These are phyloP conservation scores for Cercis canadensis DNA, from an alignment of 306 rosid genomes.

Conservation along the genomic window DNA sequence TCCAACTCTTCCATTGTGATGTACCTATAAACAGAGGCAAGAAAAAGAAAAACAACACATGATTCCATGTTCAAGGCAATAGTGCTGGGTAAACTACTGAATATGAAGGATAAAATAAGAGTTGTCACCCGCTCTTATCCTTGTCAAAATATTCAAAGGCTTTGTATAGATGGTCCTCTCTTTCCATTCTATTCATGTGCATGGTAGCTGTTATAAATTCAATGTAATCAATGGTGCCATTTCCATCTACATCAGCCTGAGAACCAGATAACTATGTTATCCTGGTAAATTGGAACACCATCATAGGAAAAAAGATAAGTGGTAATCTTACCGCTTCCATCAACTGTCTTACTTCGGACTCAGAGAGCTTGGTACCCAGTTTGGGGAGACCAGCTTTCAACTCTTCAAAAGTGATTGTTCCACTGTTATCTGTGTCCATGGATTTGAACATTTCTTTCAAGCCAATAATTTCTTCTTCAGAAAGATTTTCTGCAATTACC, in stretches of 20 bases:
- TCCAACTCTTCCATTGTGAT: slow-evolving; percentile 91
- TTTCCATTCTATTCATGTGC: slow-evolving; percentile 96
- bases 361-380: slow-evolving; percentile 90
- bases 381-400: slow-evolving; percentile 95
- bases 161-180: slow-evolving; percentile 87
- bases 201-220: slow-evolving; percentile 96
- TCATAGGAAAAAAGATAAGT: slow-evolving; percentile 31
- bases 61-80: not conserved
- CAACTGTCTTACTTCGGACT: slow-evolving; percentile 91
- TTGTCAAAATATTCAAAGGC: slow-evolving; percentile 93
- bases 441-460: slow-evolving; percentile 98
- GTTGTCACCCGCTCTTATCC: slow-evolving; percentile 95
- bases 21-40: slow-evolving; percentile 56
- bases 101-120: not conserved
- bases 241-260: slow-evolving; percentile 98
- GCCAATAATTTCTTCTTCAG: slow-evolving; percentile 97
- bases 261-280: slow-evolving; percentile 35
- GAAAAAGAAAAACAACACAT: not conserved
- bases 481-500: slow-evolving; percentile 98
- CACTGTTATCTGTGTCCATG: slow-evolving; percentile 97
- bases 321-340: slow-evolving; percentile 87
- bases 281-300: slow-evolving; percentile 19
- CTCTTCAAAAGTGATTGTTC: slow-evolving; percentile 94
- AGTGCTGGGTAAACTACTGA: not conserved
- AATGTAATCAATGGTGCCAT: slow-evolving; percentile 88